Percentiles rank a stretch among this genome's conserved stretches.
Conservation (phyloP, 1,139 yeast genomes). For the Yamadazyma songkhlaensis region DNA sequence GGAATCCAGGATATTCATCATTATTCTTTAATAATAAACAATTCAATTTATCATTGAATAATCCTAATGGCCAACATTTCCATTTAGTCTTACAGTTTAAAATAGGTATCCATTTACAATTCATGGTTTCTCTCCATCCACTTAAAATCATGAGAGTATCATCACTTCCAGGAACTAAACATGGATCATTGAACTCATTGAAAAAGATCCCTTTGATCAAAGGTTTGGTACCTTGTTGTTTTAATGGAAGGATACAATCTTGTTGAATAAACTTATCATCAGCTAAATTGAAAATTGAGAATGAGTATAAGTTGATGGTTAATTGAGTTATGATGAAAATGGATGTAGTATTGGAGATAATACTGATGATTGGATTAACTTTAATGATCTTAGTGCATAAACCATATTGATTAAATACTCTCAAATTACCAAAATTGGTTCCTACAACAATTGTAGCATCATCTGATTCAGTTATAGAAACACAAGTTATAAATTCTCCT, state of each 20-base stretch:
- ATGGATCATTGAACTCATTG: slow-evolving; percentile 85
- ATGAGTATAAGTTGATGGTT: slow-evolving; percentile 27
- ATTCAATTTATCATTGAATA: slow-evolving; percentile 62
- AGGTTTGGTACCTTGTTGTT: slow-evolving; percentile 19
- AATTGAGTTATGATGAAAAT: slow-evolving; percentile 35
- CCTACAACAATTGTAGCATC: slow-evolving; percentile 39
- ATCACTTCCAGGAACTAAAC: slow-evolving; percentile 68
- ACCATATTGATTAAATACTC: slow-evolving; percentile 41
- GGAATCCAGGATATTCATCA: slow-evolving; percentile 57
- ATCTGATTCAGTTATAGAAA: slow-evolving; percentile 30
- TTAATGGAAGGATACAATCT: slow-evolving; percentile 37
- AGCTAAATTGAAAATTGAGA: slow-evolving; percentile 35
- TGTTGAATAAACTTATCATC: slow-evolving; percentile 42
- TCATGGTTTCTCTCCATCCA: slow-evolving; percentile 74
- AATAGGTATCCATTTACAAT: slow-evolving; percentile 88
- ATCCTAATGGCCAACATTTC: slow-evolving; percentile 88
- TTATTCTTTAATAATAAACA: slow-evolving; percentile 73
- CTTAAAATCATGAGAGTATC: slow-evolving; percentile 68
- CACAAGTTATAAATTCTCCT: slow-evolving; percentile 35
- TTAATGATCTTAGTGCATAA: slow-evolving; percentile 40
- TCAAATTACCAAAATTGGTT: slow-evolving; percentile 39
- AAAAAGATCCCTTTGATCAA: slow-evolving; percentile 71
- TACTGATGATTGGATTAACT: slow-evolving; percentile 36
- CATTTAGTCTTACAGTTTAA: slow-evolving; percentile 59
- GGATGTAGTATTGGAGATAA: slow-evolving; percentile 32